phyloP scores from a whole-genome alignment of 2,329 filamentous ascomycete genomes.

The Chrysoporthe cubensis region DNA sequence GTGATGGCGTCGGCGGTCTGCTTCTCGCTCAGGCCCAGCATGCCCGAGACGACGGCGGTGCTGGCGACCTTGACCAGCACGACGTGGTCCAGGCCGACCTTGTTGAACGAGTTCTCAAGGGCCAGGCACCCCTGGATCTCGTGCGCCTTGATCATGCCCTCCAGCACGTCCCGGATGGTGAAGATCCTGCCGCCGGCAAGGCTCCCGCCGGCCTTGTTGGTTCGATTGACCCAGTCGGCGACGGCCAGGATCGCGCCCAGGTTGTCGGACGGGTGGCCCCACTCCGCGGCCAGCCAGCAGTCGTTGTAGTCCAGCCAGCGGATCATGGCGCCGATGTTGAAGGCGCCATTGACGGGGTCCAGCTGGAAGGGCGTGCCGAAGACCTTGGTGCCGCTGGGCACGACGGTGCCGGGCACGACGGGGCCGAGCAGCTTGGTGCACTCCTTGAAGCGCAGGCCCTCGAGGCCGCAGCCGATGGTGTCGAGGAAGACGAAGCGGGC shows the following conservation, averaged over 20 bases:
- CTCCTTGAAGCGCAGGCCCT: conserved; percentile 93
- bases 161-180: conserved; percentile 87
- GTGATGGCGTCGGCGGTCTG: conserved; percentile 96
- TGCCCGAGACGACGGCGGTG: conserved; percentile 90
- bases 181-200: conserved; percentile 86
- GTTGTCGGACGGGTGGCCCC: conserved; percentile 99
- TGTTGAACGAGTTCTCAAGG: conserved; percentile 98
- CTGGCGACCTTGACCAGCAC: conserved; percentile 97
- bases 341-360: conserved; percentile 92
- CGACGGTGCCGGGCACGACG: conserved; percentile 84
- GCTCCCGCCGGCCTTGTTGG: conserved; percentile 75
- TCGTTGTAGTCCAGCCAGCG: conserved; percentile 99
- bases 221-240: conserved; percentile 96
- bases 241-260: conserved; percentile 94
- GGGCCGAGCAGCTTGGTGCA: conserved; percentile 95
- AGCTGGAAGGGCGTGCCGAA: conserved; percentile 92
- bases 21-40: conserved; percentile 86
- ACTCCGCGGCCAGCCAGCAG: conserved; percentile 98
- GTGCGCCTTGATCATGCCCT: conserved; percentile 99
- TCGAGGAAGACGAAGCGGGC: conserved; percentile 96
- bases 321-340: conserved; percentile 99
- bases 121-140: conserved; percentile 98
- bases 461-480: conserved; percentile 93
- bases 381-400: conserved; percentile 90
- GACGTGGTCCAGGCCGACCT: conserved; percentile 96